Conservation (phyloP, 768 basidiomycete genomes). For the Hydnomerulius pinastri region DNA sequence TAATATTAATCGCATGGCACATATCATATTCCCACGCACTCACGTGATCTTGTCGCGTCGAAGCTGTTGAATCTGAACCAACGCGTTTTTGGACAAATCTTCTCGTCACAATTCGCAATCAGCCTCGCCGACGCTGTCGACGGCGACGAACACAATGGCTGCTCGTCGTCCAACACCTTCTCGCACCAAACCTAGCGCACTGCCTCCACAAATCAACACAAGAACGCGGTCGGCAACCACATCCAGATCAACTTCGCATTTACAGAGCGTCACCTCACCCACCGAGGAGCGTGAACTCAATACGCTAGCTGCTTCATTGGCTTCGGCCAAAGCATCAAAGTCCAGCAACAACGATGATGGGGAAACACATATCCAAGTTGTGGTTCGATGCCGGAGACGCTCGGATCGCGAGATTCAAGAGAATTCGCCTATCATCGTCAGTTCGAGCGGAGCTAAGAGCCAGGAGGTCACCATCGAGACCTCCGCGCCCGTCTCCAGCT, state of each 20-base stretch:
- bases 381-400: conserved; percentile 84
- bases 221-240: conserved; percentile 52
- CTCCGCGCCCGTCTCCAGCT: conserved; percentile 61
- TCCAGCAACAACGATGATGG: conserved; percentile 37
- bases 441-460: conserved; percentile 72
- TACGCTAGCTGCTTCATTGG: conserved; percentile 25
- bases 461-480: conserved; percentile 83
- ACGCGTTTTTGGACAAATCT: conserved; percentile 31
- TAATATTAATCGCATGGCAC: too few species aligned
- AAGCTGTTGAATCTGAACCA: conserved; percentile 16
- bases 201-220: conserved; percentile 39
- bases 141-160: conserved; percentile 49
- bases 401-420: conserved; percentile 85
- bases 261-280: conserved; percentile 25
- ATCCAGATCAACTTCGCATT: conserved; percentile 40
- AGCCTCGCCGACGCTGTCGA: neutral
- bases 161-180: conserved; percentile 58
- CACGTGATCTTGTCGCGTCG: conserved; percentile 38
- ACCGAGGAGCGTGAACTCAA: conserved; percentile 22
- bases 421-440: conserved; percentile 85
- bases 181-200: conserved; percentile 34
- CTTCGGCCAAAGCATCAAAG: conserved; percentile 29
- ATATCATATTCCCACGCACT: conserved; percentile 10
- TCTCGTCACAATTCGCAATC: too few species aligned
- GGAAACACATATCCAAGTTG: conserved; percentile 91